phyloP scores from a whole-genome alignment of 1,284 basidiomycete species.

The Sparassis latifolia region DNA sequence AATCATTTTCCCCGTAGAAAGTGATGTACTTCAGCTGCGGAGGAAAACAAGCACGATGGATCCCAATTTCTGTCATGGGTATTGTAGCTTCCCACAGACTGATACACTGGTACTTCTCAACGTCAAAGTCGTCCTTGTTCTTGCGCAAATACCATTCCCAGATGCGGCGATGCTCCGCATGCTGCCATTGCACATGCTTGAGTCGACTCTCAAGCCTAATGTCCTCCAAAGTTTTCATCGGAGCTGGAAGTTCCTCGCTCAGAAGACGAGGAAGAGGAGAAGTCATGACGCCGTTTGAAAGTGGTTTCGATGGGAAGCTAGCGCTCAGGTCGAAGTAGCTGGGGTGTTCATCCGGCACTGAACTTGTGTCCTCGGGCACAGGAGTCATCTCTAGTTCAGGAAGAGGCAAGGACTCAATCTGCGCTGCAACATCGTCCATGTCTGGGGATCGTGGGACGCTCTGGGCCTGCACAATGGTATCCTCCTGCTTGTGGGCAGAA shows the following conservation, averaged over 20 bases:
- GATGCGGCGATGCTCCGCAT: conserved; percentile 78
- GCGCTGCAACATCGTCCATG: conserved; percentile 54
- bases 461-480: conserved; percentile 29
- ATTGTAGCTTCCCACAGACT: conserved; percentile 70
- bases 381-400: conserved; percentile 43
- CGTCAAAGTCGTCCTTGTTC: conserved; percentile 78
- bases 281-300: conserved; percentile 13
- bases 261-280: conserved; percentile 20
- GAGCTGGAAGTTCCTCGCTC: conserved; percentile 36
- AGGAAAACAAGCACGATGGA: conserved; percentile 64
- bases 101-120: conserved; percentile 92
- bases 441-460: conserved; percentile 23
- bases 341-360: conserved; percentile 20
- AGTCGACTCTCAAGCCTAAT: conserved; percentile 71
- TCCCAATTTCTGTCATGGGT: conserved; percentile 60
- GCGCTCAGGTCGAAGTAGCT: conserved; percentile 39
- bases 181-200: conserved; percentile 67
- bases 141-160: conserved; percentile 91
- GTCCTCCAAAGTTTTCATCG: conserved; percentile 45
- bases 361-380: conserved; percentile 24
- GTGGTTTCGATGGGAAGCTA: conserved; percentile 14
- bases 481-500: conserved; percentile 37
- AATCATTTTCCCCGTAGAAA: conserved; percentile 92
- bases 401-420: conserved; percentile 61
- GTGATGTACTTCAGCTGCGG: conserved; percentile 69